Evolutionary conservation across 345 rosid species (phyloP).

Genomic region (Lepidium sativum): DNA sequence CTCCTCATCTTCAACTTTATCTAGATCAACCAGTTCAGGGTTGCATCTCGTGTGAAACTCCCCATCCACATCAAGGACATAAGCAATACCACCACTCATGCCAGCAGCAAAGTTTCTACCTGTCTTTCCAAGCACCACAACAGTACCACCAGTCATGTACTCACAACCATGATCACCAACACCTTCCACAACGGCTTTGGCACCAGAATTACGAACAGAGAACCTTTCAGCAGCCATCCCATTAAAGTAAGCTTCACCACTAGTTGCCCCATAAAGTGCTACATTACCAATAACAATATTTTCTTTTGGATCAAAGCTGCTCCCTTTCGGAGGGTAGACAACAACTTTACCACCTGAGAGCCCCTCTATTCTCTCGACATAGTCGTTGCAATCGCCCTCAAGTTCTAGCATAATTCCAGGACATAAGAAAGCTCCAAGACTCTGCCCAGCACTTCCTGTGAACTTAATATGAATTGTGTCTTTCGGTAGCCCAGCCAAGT

Average conservation of each 20-base stretch:
- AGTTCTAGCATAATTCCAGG: conserved; percentile 60
- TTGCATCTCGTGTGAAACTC: conserved; percentile 81
- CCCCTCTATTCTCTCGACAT: conserved; percentile 99
- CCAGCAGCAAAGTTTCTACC: conserved; percentile 99
- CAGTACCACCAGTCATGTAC: conserved; percentile 99
- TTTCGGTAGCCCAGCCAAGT: conserved; percentile 71
- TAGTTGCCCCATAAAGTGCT: conserved; percentile 90
- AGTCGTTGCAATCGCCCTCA: conserved; percentile 96
- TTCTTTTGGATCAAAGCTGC: conserved; percentile 91
- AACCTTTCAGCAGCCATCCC: conserved; percentile 99
- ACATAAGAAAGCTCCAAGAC: conserved; percentile 91
- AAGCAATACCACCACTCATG: conserved; percentile 99
- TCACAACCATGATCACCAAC: conserved; percentile 99
- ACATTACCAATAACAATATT: conserved; percentile 96
- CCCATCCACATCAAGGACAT: conserved; percentile 79
- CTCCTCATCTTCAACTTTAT: conserved; percentile 89
- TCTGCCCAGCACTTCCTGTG: conserved; percentile 97
- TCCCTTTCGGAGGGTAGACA: conserved; percentile 87
- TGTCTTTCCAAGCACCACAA: conserved; percentile 92
- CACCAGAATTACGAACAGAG: conserved; percentile 98
- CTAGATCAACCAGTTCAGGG: conserved; percentile 87
- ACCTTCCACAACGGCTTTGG: conserved; percentile 97
- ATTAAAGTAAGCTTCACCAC: conserved; percentile 89
- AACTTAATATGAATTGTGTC: conserved; percentile 87
- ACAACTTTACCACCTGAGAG: conserved; percentile 94